A percentile compares a stretch with the other conserved stretches of the same genome.
Evolutionary conservation across 768 basidiomycete species (phyloP).

Genomic region (Austroboletus eburneus): DNA sequence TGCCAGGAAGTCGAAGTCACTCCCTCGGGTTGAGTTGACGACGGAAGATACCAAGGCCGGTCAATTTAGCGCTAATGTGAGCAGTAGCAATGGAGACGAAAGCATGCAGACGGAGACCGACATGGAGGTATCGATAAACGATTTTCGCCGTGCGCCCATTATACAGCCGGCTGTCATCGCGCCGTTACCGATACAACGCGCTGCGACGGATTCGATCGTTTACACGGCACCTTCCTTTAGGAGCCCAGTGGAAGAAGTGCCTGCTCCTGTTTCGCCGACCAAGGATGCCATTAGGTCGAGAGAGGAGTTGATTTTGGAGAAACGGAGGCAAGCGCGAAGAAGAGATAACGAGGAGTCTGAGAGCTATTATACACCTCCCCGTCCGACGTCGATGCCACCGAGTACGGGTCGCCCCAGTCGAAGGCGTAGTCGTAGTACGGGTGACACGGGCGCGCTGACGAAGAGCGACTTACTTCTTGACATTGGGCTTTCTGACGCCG

Average conservation of each 20-base stretch:
- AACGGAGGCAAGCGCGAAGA: constrained; percentile 57
- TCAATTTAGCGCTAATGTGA: constrained; percentile 33
- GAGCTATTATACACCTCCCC: constrained; percentile 33
- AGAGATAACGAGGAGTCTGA: constrained; percentile 45
- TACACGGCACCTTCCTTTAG: constrained; percentile 30
- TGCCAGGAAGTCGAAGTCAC: constrained; percentile 19
- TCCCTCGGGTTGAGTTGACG: constrained; percentile 24
- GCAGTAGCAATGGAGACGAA: constrained; percentile 29
- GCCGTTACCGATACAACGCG: constrained; percentile 40
- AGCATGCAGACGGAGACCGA: constrained; percentile 31
- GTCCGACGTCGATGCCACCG: constrained; percentile 21
- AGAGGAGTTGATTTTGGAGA: constrained; percentile 69
- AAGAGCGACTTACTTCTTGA: constrained; percentile 35
- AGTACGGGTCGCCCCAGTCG: constrained; percentile 47
- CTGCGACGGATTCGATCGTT: constrained; percentile 47
- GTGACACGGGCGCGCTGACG: constrained; percentile 55
- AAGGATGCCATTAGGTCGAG: constrained; percentile 65
- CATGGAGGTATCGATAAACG: constrained; percentile 26
- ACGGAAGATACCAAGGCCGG: constrained; percentile 33
- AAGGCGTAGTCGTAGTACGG: constrained; percentile 74
- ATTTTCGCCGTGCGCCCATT: constrained; percentile 20
- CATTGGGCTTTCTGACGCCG: constrained; percentile 35
- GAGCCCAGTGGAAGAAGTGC: constrained; percentile 31
- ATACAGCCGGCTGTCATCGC: constrained; percentile 3
- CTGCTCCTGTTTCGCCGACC: constrained; percentile 44